Conservation (phyloP, 495 filamentous ascomycete species). For the Penicillium mononematosum region DNA sequence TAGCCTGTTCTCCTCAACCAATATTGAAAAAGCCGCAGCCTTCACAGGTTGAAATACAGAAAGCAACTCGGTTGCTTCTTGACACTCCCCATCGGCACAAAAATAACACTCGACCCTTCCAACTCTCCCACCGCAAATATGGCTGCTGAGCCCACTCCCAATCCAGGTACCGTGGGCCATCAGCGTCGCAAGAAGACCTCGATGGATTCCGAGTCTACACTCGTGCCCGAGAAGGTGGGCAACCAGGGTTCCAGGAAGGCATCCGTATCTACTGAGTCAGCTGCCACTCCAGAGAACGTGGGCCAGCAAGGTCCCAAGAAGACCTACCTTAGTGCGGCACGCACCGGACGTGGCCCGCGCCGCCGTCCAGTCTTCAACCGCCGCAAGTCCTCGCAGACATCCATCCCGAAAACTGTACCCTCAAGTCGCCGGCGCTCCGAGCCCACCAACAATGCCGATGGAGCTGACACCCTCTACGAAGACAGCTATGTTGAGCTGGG, state of each 20-base stretch:
- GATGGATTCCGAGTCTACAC: conserved; percentile 7
- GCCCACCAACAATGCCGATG: conserved; percentile 7
- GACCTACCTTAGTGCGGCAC: conserved; percentile 32
- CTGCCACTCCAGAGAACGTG: neutral
- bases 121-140: conserved; percentile 30
- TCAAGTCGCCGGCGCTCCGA: conserved; percentile 17
- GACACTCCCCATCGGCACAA: conserved; percentile 27
- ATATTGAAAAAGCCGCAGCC: conserved; percentile 41
- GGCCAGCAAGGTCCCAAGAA: conserved; percentile 31
- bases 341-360: conserved; percentile 29
- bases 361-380: conserved; percentile 44
- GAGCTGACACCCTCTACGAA: neutral
- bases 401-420: conserved; percentile 14
- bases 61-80: conserved; percentile 38
- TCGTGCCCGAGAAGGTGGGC: neutral
- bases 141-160: conserved; percentile 6
- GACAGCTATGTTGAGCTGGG: conserved; percentile 11
- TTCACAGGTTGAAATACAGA: conserved; percentile 28
- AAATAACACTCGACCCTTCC: conserved; percentile 35
- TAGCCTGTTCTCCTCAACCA: conserved; percentile 27
- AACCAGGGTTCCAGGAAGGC: conserved; percentile 6
- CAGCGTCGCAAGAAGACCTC: conserved; percentile 13
- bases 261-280: conserved; percentile 10
- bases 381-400: conserved; percentile 43
- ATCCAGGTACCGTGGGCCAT: neutral